Evolutionary conservation across 129 eudicot genomes (phyloP).

Genomic region (Ambrosia artemisiifolia): DNA sequence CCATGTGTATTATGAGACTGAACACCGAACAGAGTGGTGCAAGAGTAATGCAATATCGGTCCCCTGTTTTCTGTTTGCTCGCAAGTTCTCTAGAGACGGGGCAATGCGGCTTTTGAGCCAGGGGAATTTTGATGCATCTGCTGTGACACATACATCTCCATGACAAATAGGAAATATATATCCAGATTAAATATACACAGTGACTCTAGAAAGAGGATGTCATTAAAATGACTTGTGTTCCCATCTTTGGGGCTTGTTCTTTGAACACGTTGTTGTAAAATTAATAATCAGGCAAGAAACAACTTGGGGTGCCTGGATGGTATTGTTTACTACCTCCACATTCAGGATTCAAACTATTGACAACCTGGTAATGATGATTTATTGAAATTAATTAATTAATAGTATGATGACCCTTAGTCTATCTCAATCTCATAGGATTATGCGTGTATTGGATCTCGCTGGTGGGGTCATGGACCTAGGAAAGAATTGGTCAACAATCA

Average conservation of each 20-base stretch:
- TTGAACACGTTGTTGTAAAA: conserved; percentile 1
- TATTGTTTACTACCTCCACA: no score
- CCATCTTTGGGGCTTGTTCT: not conserved
- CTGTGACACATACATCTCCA: conserved; percentile 29
- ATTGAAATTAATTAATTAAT: not conserved
- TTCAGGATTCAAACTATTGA: no score
- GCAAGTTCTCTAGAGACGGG: conserved; percentile 89
- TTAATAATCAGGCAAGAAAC: no score
- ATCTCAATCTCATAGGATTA: no score
- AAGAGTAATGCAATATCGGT: conserved; percentile 53
- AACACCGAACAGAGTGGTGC: conserved; percentile 95
- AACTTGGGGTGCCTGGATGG: no score
- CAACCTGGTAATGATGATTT: no score
- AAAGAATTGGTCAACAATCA: conserved; percentile 77
- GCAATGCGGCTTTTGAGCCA: conserved; percentile 91
- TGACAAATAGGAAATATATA: conserved; percentile 18
- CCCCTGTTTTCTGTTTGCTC: conserved; percentile 78
- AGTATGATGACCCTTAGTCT: no score
- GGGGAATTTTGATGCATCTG: conserved; percentile 44
- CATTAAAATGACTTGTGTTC: not conserved
- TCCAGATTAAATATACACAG: conserved; percentile 5
- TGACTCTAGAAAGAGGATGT: not conserved
- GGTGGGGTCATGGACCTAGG: conserved; percentile 66
- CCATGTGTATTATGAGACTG: conserved; percentile 84
- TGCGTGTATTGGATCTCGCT: no score